phyloP scores from a whole-genome alignment of 129 eudicot genomes.

The Tagetes erecta region DNA sequence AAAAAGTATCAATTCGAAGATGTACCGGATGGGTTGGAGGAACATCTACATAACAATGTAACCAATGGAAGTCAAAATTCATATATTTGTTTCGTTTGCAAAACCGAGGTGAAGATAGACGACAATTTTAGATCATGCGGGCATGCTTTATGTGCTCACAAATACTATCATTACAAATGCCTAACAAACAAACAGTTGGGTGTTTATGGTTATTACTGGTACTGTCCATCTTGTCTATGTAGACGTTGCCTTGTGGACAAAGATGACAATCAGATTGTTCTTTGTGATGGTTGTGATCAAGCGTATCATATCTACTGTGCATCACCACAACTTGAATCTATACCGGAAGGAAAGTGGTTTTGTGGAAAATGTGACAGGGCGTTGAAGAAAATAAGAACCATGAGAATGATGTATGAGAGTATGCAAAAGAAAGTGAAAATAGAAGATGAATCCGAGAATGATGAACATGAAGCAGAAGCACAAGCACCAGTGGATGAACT shows the following conservation, averaged over 20 bases:
- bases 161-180: constrained; percentile 68
- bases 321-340: constrained; percentile 50
- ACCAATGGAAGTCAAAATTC: constrained; percentile 26
- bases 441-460: constrained; percentile 20
- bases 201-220: constrained; percentile 65
- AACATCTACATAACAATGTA: constrained; percentile 14
- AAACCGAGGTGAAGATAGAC: constrained; percentile 30
- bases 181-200: constrained; percentile 55
- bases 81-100: constrained; percentile 55
- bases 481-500: constrained; percentile 27
- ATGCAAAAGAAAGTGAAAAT: constrained; percentile 36
- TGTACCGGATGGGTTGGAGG: constrained; percentile 39
- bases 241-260: constrained; percentile 64
- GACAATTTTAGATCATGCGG: constrained; percentile 58
- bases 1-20: constrained; percentile 41
- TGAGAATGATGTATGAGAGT: constrained; percentile 39
- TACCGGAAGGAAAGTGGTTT: constrained; percentile 83
- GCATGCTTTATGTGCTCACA: constrained; percentile 59
- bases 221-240: constrained; percentile 93
- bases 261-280: constrained; percentile 77
- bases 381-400: constrained; percentile 48
- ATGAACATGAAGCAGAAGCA: constrained; percentile 13
- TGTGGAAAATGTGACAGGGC: constrained; percentile 61
- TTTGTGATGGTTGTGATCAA: constrained; percentile 92
- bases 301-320: constrained; percentile 81